A percentile compares a stretch with the other conserved stretches of the same genome.
Conservation (phyloP, 345 rosid species). For the Brassica cretica region DNA sequence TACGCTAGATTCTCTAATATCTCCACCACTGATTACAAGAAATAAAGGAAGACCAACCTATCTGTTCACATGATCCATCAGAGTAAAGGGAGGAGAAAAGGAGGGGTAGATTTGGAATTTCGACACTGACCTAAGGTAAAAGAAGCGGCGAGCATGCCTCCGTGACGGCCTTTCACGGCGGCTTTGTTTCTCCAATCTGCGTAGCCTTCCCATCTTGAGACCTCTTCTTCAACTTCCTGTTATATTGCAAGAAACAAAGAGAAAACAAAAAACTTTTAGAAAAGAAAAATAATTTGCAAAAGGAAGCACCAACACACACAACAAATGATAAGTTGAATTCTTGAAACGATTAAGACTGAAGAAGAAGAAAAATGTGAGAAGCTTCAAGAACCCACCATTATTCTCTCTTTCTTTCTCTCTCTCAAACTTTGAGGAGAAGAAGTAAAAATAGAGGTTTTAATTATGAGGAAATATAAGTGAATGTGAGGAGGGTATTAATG, state of each 20-base stretch:
- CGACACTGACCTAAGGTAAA: conserved; percentile 56
- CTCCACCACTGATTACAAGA: conserved; percentile 58
- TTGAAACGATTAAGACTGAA: conserved; percentile 1
- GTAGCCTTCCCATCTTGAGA: conserved; percentile 72
- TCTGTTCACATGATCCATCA: conserved; percentile 28
- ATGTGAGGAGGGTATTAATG: conserved; percentile 42
- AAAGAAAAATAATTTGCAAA: conserved; percentile 6
- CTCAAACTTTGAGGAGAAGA: conserved; percentile 38
- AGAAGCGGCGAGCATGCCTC: conserved; percentile 77
- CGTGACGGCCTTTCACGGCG: conserved; percentile 63
- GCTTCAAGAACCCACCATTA: conserved; percentile 65
- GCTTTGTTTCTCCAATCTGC: conserved; percentile 70
- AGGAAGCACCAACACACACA: conserved; percentile 22
- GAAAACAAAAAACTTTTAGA: conserved; percentile 8
- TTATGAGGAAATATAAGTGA: conserved; percentile 31
- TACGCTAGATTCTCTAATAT: conserved; percentile 86
- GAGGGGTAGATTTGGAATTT: conserved; percentile 19
- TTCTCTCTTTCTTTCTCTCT: conserved; percentile 39
- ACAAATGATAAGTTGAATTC: conserved; percentile 19
- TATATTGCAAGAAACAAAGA: conserved; percentile 8
- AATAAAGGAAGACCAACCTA: not conserved
- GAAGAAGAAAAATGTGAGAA: conserved; percentile 14
- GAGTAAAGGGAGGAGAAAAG: conserved; percentile 1
- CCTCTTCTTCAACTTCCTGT: conserved; percentile 54
- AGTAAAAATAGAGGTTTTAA: not conserved